phyloP scores from a whole-genome alignment of 768 basidiomycete genomes.

The Mrakia frigida region DNA sequence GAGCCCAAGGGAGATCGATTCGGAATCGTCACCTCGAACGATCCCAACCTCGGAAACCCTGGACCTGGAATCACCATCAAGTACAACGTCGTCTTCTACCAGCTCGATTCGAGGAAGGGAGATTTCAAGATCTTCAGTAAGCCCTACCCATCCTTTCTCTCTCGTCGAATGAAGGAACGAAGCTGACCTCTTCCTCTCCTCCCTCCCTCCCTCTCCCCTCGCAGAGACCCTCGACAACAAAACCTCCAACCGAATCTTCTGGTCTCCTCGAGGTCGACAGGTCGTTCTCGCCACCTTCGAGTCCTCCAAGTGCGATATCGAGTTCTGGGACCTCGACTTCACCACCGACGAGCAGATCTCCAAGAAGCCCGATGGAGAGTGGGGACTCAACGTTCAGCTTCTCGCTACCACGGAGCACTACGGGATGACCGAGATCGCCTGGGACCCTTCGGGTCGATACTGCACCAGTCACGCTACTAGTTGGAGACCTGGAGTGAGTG shows the following conservation, averaged over 20 bases:
- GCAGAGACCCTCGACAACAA: constrained; percentile 70
- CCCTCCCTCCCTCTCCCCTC: neutral
- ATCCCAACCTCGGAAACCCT: constrained; percentile 86
- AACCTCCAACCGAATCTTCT: constrained; percentile 88
- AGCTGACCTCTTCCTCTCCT: neutral
- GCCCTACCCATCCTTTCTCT: constrained; percentile 13
- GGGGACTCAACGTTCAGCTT: constrained; percentile 78
- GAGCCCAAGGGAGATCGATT: constrained; percentile 97
- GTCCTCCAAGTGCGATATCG: constrained; percentile 92
- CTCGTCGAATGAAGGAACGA: neutral
- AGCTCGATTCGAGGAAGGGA: constrained; percentile 81
- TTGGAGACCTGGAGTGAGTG: constrained; percentile 84
- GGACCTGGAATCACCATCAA: constrained; percentile 90
- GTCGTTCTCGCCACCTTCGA: constrained; percentile 94
- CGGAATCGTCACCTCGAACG: constrained; percentile 86
- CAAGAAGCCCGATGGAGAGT: constrained; percentile 54
- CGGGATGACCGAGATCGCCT: constrained; percentile 93
- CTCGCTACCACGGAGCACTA: constrained; percentile 88
- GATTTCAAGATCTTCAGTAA: constrained; percentile 86
- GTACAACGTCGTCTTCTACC: constrained; percentile 94
- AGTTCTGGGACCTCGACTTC: constrained; percentile 99
- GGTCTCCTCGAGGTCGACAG: constrained; percentile 95
- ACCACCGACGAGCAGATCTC: constrained; percentile 48
- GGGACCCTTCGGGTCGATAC: constrained; percentile 95
- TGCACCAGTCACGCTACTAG: constrained; percentile 87